These are phyloP conservation scores for Globisporangium middletonii DNA, from an alignment of 352 stramenopile species.

Conservation along the genomic window DNA sequence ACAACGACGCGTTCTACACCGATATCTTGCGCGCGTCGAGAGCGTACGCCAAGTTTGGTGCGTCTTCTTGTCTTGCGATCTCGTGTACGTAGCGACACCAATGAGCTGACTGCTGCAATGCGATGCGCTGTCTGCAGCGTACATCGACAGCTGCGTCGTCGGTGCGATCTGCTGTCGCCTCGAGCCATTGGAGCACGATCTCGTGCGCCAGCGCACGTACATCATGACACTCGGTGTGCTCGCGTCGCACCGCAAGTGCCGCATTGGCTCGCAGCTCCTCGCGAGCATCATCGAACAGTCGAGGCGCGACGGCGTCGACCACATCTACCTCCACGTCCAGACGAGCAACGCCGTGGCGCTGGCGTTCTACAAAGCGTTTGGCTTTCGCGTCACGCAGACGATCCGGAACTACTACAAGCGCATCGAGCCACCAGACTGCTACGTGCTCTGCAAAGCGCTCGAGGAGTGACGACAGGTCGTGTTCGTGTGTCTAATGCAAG, in stretches of 20 bases:
- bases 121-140: conserved; percentile 26
- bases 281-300: conserved; percentile 34
- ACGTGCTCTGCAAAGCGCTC: conserved; percentile 77
- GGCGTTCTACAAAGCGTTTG: conserved; percentile 86
- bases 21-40: conserved; percentile 70
- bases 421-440: conserved; percentile 92
- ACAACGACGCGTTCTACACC: conserved; percentile 91
- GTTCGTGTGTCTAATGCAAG: background rate
- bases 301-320: conserved; percentile 27
- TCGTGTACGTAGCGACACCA: too few relatives aligned
- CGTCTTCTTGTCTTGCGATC: background rate
- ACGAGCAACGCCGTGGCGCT: conserved; percentile 90
- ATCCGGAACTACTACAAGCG: conserved; percentile 94
- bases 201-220: conserved; percentile 61
- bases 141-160: conserved; percentile 76
- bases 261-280: conserved; percentile 36
- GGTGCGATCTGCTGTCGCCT: conserved; percentile 88
- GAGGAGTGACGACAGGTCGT: conserved; percentile 1
- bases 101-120: background rate
- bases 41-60: conserved; percentile 51
- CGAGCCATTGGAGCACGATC: conserved; percentile 34
- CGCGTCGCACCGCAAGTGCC: conserved; percentile 73
- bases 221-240: conserved; percentile 95
- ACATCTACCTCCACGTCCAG: conserved; percentile 90
- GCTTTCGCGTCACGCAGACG: conserved; percentile 86